Base-by-base conservation (phyloP, 768 basidiomycete genomes). In the Lactifluus echinatus region DNA sequence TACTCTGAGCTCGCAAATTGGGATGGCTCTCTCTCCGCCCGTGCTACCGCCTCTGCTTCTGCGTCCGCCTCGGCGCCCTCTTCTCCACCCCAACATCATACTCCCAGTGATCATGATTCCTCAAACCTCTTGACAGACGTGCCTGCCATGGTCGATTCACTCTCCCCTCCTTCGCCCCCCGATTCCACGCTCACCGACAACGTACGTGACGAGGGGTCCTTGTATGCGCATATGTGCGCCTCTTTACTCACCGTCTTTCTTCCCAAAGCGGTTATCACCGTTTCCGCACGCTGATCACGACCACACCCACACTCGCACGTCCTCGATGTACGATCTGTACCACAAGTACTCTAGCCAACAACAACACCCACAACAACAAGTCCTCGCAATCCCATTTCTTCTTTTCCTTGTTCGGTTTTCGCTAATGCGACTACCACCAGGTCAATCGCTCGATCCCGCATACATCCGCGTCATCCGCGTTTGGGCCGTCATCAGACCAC, bases 1-100 rank as follows among this genome's bases (percentile, higher is more conserved):
- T 60, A 60, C 34, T 53, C 50, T 11, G 58, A 60, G 44, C 58
- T 60, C 36, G 58, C 58, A 31, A 60, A 60, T 11, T 60, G 58
- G 58, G 58, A 60, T 40, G 58, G 58, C 15, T 60, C 58, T 1
- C 53, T 60, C 3, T 43, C 33, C 0, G 53, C 34, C 4, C 7
- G 17, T 1, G 44, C 7, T 26, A 1, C 44, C 28, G 15, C 44
- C 4, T 44, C 43, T 31, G 31, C 31, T 5, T 31, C 31, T 31
- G 31, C 31, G 1, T n/a, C n/a, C 2, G 21, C 40, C 7, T 43
- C 40, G 10, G 3, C 40, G 1, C 44, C 15, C 15, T 45, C 44
- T 17, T 45, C 44, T 17, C 44, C 44, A 11, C 40, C 40, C 6
- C 10, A 42, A 12, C 40, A 42, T 2, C 40, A 42, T 23, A 42